These are phyloP conservation scores for Samsoniella hepiali DNA, from an alignment of 2,329 filamentous ascomycete genomes.

Conservation along the genomic window DNA sequence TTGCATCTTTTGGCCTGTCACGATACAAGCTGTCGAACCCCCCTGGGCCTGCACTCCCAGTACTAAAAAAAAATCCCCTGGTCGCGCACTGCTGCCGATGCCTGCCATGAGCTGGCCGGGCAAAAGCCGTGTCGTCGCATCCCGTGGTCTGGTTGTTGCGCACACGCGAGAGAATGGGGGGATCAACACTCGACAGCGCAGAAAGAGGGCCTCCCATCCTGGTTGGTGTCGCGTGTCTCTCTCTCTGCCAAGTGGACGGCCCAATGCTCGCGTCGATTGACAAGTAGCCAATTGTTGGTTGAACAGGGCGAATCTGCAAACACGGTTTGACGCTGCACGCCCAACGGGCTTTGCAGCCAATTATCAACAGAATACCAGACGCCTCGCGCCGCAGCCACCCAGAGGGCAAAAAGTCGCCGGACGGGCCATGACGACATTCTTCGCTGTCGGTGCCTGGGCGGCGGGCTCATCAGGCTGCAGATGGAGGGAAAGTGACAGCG, in stretches of 20 bases:
- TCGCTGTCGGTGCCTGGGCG: not conserved
- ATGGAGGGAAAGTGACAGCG: not conserved
- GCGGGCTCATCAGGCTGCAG: not conserved
- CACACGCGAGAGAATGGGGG: not conserved
- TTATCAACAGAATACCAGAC: no score
- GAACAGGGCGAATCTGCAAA: no score
- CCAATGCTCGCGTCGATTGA: not conserved
- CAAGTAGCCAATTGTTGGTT: not conserved
- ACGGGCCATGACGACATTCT: constrained; percentile 4
- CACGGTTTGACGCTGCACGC: no score
- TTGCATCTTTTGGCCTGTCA: not conserved
- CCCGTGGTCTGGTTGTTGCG: not conserved
- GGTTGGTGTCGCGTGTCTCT: constrained; percentile 4
- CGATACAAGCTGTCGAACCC: not conserved
- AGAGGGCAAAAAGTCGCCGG: not conserved
- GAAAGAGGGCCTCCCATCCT: not conserved
- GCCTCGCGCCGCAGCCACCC: not conserved
- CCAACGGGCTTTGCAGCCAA: no score
- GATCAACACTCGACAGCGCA: not conserved
- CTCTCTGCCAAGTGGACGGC: not conserved
- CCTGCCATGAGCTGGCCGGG: not conserved
- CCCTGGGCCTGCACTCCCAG: not conserved
- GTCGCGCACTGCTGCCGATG: not conserved
- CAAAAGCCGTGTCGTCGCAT: not conserved
- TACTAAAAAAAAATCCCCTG: not conserved